phyloP scores from a whole-genome alignment of 2,329 filamentous ascomycete species.

The Tolypocladium guangdongense region DNA sequence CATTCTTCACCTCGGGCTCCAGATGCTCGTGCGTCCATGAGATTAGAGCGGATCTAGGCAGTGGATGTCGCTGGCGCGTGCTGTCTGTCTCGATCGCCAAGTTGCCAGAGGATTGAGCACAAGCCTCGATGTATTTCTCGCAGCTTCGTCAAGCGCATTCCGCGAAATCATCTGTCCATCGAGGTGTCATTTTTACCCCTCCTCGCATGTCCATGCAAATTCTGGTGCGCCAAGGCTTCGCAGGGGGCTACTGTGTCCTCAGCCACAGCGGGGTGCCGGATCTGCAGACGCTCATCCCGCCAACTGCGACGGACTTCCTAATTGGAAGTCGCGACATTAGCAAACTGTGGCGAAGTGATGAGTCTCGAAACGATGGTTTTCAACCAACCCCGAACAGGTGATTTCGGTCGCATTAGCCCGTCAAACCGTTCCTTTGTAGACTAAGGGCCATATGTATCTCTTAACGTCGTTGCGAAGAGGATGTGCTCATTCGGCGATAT shows the following conservation, averaged over 20 bases:
- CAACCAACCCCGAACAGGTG: background rate
- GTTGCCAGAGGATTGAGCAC: background rate
- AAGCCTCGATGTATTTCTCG: background rate
- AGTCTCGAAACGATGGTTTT: background rate
- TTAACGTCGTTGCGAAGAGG: background rate
- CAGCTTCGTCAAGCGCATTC: background rate
- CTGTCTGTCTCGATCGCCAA: background rate
- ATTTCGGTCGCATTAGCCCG: background rate
- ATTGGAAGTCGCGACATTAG: background rate
- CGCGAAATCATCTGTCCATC: background rate
- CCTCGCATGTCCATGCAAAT: background rate
- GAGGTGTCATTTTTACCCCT: background rate
- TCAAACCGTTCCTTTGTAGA: background rate
- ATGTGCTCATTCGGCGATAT: background rate
- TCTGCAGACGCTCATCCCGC: slow-evolving; percentile 1
- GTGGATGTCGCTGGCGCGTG: background rate
- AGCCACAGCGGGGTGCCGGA: background rate
- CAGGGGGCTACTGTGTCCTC: background rate
- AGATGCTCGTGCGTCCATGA: slow-evolving; percentile 2
- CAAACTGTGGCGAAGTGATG: background rate
- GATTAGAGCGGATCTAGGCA: slow-evolving; percentile 11
- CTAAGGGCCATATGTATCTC: background rate
- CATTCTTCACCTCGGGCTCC: background rate
- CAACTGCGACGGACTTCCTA: background rate
- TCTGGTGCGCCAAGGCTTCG: background rate